Conservation (phyloP, 2,329 filamentous ascomycete genomes). For the Fonsecaea pedrosoi region DNA sequence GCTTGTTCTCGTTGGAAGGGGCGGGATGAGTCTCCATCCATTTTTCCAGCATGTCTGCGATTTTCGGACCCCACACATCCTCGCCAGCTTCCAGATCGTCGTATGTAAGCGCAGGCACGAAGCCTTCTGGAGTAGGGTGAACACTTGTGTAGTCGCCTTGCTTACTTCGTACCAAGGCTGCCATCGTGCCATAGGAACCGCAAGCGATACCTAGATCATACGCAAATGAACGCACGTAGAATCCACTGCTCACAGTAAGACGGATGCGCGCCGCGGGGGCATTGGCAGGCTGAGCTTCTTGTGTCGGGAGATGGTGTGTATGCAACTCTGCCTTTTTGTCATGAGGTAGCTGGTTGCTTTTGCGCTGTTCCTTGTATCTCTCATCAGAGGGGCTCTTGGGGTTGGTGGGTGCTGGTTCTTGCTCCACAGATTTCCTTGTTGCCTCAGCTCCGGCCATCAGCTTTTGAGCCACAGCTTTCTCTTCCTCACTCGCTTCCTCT, state of each 20-base stretch:
- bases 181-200: constrained; percentile 83
- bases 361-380: constrained; percentile 24
- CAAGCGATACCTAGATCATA: constrained; percentile 88
- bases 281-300: constrained; percentile 31
- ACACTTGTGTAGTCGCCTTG: constrained; percentile 73
- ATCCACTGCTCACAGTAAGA: constrained; percentile 93
- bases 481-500: constrained; percentile 75
- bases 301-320: constrained; percentile 36
- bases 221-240: constrained; percentile 93
- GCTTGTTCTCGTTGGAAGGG: constrained; percentile 8
- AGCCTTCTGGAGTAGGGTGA: constrained; percentile 46
- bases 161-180: constrained; percentile 76
- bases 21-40: constrained; percentile 55
- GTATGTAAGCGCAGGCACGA: constrained; percentile 73
- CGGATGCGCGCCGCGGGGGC: constrained; percentile 79
- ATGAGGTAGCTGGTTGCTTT: constrained; percentile 32
- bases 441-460: constrained; percentile 53
- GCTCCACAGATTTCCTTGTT: constrained; percentile 23
- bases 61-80: constrained; percentile 79
- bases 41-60: constrained; percentile 64
- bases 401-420: constrained; percentile 4
- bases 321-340: constrained; percentile 40
- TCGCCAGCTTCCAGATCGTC: constrained; percentile 77
- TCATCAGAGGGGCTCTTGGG: constrained; percentile 26
- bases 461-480: constrained; percentile 78